Base-by-base conservation (phyloP, 2,329 filamentous ascomycete species). In the Achaetomium macrosporum region DNA sequence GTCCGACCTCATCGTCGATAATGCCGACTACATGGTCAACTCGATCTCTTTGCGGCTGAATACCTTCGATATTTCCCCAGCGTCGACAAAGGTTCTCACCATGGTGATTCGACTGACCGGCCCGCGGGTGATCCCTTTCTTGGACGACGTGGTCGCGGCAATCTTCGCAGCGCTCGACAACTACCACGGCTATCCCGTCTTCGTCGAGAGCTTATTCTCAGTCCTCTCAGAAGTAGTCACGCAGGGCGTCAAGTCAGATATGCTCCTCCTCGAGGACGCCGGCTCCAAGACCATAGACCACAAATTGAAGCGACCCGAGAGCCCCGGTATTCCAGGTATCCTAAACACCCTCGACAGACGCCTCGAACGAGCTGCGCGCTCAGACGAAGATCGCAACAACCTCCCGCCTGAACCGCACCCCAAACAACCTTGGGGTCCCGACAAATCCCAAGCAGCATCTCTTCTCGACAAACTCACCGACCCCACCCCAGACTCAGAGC, bases 21-120 rank as follows among this genome's bases (percentile, higher is more conserved):
- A 99, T 56, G 91, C 90, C 15, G 93, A 99, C 68, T 99, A 99
- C 67, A 87, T 99, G 70, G 85, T 97, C 56, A 97, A 97, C 65
- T 89, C 93, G 0, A 83, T 99, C 15, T 89, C 88, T 0, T 71
- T 97, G 55, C 88, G 90, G 57, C 78, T 99, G 8, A 96, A 96
- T 62, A 89, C 88, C 0, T 89, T 96, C 59, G 90, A 96, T 59
- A 85, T 97, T 48, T 92, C 90, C 0, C 91, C 92, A 1, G 88
- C 95, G 57, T 90, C 90, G 3, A 90, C 91, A 2, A 87, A 92
- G 60, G 93, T 97, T 2, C 71, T 99, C 45, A 79, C 87, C 7
- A 96, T 99, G 91, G 95, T 97, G 88, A 84, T 97, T 55, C 84
- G 82, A 25, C 78, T 99, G 13, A 89, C 90, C 16, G 93, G 93